Evolutionary conservation across 2,329 filamentous ascomycete genomes (phyloP).

Genomic region (Rhinocladiella similis): DNA sequence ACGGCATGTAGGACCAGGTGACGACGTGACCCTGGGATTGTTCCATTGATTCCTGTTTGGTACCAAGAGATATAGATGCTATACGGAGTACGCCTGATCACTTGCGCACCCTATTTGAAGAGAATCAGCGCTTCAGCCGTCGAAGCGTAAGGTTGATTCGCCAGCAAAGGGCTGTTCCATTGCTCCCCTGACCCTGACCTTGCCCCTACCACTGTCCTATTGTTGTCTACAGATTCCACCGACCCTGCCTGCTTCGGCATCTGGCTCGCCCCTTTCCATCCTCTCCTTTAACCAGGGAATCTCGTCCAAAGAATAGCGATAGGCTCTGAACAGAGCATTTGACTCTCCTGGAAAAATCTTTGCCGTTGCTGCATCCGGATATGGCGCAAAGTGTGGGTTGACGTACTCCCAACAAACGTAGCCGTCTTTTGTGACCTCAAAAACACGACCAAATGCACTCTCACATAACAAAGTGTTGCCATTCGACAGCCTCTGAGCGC

Average conservation of each 20-base stretch:
- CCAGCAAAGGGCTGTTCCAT: too few species aligned
- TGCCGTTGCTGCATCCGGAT: slow-evolving; percentile 33
- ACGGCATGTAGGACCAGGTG: too few species aligned
- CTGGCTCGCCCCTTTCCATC: neutral
- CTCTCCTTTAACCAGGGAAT: slow-evolving; percentile 39
- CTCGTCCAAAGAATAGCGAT: slow-evolving; percentile 44
- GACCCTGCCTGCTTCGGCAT: neutral
- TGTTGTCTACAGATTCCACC: slow-evolving; percentile 1
- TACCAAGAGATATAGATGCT: too few species aligned
- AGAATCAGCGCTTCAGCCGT: too few species aligned
- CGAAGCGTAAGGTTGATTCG: too few species aligned
- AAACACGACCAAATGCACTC: slow-evolving; percentile 45
- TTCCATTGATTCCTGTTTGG: too few species aligned
- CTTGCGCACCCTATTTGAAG: too few species aligned
- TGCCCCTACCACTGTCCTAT: neutral
- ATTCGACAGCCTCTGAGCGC: slow-evolving; percentile 43
- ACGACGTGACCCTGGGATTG: too few species aligned
- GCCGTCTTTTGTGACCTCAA: slow-evolving; percentile 46
- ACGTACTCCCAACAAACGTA: slow-evolving; percentile 48
- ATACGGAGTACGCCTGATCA: too few species aligned
- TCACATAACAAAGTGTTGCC: slow-evolving; percentile 48
- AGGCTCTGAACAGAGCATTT: slow-evolving; percentile 48
- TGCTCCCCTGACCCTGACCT: too few species aligned
- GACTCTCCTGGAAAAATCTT: slow-evolving; percentile 40
- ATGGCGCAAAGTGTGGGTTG: slow-evolving; percentile 43